Percentiles rank a stretch among this genome's conserved stretches.
These are phyloP conservation scores for Chrysochromulina tobinii DNA, from an alignment of 78 protist genomes.

Conservation along the genomic window DNA sequence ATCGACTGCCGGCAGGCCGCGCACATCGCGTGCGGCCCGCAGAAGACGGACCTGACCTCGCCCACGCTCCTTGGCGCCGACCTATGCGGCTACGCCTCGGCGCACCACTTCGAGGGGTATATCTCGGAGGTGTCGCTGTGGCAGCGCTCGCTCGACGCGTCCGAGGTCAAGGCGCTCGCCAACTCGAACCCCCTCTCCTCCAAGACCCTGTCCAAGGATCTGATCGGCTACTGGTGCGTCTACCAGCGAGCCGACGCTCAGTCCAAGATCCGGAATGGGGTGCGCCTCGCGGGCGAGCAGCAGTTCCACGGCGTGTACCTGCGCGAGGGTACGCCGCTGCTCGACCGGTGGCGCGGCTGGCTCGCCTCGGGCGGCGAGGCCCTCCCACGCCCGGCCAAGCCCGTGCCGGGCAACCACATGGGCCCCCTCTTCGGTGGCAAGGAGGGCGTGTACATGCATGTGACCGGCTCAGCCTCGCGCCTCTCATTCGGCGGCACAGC, in stretches of 20 bases:
- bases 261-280: not conserved
- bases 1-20: slow-evolving; percentile 2
- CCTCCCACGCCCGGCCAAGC: not conserved
- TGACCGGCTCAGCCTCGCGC: not conserved
- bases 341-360: slow-evolving; percentile 6
- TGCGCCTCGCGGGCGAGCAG: not conserved
- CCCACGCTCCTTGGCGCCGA: not conserved
- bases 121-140: not conserved
- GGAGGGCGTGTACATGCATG: not conserved
- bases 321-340: slow-evolving; percentile 16
- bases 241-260: not conserved
- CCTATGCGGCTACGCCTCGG: not conserved
- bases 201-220: not conserved
- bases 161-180: slow-evolving; percentile 1
- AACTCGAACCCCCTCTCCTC: not conserved
- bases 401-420: too few species aligned
- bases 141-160: slow-evolving; percentile 3
- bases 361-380: not conserved
- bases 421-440: not conserved
- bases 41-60: not conserved
- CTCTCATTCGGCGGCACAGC: not conserved
- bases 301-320: not conserved
- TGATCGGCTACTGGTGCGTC: slow-evolving; percentile 12
- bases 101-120: slow-evolving; percentile 26
- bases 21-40: slow-evolving; percentile 25